These are phyloP conservation scores for Penicillium sp. DNA, from an alignment of 2,329 filamentous ascomycete genomes.

Conservation along the genomic window DNA sequence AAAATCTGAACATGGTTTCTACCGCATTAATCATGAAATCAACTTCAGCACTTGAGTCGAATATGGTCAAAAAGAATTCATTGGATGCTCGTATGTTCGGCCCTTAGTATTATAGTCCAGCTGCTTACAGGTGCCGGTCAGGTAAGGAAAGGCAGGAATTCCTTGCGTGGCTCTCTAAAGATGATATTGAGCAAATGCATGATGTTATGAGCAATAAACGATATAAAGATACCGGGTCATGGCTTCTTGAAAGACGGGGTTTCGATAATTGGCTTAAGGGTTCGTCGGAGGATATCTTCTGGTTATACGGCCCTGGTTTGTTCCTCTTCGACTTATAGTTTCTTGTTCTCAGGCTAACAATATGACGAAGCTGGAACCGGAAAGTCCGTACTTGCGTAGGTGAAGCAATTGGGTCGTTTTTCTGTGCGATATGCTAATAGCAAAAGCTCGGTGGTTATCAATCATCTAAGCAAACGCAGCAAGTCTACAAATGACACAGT, in stretches of 20 bases:
- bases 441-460: conserved; percentile 11
- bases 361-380: conserved; percentile 11
- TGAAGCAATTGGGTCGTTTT: neutral
- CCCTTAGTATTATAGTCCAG: neutral
- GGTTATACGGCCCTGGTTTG: conserved; percentile 12
- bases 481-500: neutral
- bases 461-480: neutral
- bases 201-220: neutral
- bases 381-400: conserved; percentile 15
- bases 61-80: neutral
- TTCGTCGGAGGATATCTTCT: neutral
- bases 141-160: conserved; percentile 10
- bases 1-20: conserved; percentile 3
- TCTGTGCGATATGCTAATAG: neutral
- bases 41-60: neutral
- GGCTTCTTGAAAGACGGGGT: conserved; percentile 1
- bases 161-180: conserved; percentile 10
- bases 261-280: conserved; percentile 3
- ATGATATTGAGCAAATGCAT: conserved; percentile 6
- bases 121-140: neutral
- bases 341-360: neutral
- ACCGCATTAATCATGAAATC: conserved; percentile 8
- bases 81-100: neutral
- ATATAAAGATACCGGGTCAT: conserved; percentile 8
- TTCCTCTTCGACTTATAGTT: neutral